Conservation (phyloP, 768 basidiomycete species). For the Clavaria fumosa region DNA sequence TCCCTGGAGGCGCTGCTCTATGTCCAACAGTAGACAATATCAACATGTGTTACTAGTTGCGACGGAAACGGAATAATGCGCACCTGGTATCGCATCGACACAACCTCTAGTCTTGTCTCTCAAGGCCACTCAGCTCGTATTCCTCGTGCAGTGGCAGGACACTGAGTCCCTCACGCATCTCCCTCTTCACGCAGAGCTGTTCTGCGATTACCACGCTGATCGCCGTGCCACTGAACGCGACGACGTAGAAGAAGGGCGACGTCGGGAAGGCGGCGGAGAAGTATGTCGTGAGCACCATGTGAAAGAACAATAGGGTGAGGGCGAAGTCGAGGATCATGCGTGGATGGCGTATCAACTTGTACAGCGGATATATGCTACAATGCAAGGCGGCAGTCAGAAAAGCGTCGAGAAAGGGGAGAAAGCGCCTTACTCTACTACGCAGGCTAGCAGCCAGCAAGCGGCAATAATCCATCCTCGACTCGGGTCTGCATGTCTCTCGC, state of each 20-base stretch:
- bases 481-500: slow-evolving; percentile 49
- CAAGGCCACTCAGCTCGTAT: no score
- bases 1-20: no score
- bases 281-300: slow-evolving; percentile 88
- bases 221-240: slow-evolving; percentile 56
- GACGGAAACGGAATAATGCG: no score
- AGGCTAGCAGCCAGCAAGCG: slow-evolving; percentile 71
- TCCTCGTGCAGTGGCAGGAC: no score
- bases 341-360: slow-evolving; percentile 76
- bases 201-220: slow-evolving; percentile 72
- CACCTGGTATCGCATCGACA: no score
- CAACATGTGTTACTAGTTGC: no score
- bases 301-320: slow-evolving; percentile 80
- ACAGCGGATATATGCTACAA: slow-evolving; percentile 59
- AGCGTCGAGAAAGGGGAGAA: slow-evolving; percentile 3
- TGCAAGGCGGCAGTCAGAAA: slow-evolving; percentile 4
- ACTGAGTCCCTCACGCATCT: slow-evolving; percentile 74
- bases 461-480: slow-evolving; percentile 85
- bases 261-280: slow-evolving; percentile 73
- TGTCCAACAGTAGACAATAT: no score
- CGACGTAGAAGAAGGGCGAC: slow-evolving; percentile 84
- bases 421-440: slow-evolving; percentile 67
- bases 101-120: no score
- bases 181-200: slow-evolving; percentile 79
- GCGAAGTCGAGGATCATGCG: slow-evolving; percentile 92